Evolutionary conservation across 331 rosid species (phyloP), one percentile per base, ranked within the genome.

Genomic region (Erythrophleum ivorense): DNA sequence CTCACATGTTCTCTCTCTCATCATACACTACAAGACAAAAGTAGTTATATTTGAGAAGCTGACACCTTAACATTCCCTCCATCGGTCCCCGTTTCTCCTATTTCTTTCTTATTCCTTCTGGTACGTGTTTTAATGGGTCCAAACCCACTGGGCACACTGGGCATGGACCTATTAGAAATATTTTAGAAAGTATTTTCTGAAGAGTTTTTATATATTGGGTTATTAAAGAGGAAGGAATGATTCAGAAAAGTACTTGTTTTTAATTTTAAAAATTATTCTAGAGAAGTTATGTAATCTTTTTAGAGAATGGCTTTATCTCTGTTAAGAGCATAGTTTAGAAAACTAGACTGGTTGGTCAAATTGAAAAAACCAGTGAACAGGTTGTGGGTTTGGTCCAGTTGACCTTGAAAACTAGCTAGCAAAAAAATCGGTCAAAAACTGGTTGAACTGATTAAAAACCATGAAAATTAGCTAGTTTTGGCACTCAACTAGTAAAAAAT

Each of bases 221-320:
- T 53, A 9, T 33, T 49, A 6, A 34, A 41, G 69, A 53, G 40
- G 40, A 43, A 68, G 53, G 52, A 40, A 68, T 0, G 3, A n/a
- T 41, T 66, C 34, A n/a, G 66, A 21, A 43, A 68, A 41, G n/a
- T 4, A 41, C 34, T 9, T 8, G 52, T 40, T n/a, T 4, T 41
- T 68, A 6, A 45, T 66, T 38, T 36, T 18, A 18, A 40, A 16
- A 16, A 8, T 7, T 38, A 38, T 18, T 66, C 15, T 38, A 18
- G 48, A 43, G 4, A 40, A 68, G 8, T 9, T 68, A 68, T 40
- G 73, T 68, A 68, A 43, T n/a, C 36, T n/a, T n/a, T 19, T n/a
- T 19, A 45, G 36, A 69, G 74, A 43, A 45, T 67, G 69, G 33
- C 40, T 63, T 12, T 40, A 67, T 67, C 6, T 67, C 40, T 66